Percentiles rank a stretch among this genome's conserved stretches.
These are phyloP conservation scores for Lagenidium sp. DNA, from an alignment of 352 stramenopile species.

Conservation along the genomic window DNA sequence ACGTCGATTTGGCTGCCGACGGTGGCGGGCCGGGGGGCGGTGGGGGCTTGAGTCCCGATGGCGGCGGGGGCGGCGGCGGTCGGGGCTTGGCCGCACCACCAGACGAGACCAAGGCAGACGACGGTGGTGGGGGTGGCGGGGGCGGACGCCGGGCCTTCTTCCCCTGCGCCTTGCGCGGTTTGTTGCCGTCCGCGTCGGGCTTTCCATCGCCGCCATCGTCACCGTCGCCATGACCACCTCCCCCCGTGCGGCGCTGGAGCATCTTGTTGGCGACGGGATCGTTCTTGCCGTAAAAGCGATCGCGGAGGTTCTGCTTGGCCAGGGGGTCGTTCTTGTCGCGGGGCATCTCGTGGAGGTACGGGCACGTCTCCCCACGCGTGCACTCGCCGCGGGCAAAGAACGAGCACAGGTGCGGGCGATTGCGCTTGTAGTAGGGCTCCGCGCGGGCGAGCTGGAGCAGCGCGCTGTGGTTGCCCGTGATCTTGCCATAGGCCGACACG, in stretches of 20 bases:
- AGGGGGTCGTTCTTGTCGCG: slow-evolving; percentile 89
- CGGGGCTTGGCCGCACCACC: slow-evolving; percentile 15
- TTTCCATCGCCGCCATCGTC: slow-evolving; percentile 17
- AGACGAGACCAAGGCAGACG: too few relatives aligned
- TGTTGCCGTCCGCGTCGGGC: slow-evolving; percentile 13
- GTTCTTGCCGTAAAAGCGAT: slow-evolving; percentile 92
- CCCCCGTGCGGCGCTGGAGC: slow-evolving; percentile 22
- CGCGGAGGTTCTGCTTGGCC: slow-evolving; percentile 94
- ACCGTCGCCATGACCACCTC: slow-evolving; percentile 5
- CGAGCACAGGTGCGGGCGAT: slow-evolving; percentile 89
- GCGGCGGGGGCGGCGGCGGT: slow-evolving; percentile 44
- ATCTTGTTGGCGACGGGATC: slow-evolving; percentile 92
- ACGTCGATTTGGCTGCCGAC: slow-evolving; percentile 3
- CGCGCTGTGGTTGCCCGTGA: slow-evolving; percentile 59
- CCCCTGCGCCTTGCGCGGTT: slow-evolving; percentile 1
- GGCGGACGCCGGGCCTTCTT: slow-evolving; percentile 13
- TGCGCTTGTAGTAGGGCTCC: slow-evolving; percentile 90
- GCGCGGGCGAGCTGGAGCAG: slow-evolving; percentile 78
- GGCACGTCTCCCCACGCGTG: slow-evolving; percentile 87
- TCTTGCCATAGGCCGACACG: slow-evolving; percentile 80
- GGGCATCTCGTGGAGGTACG: slow-evolving; percentile 94
- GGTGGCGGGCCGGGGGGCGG: slow-evolving; percentile 50
- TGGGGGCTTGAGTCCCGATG: slow-evolving; percentile 49
- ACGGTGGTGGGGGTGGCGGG: slow-evolving; percentile 20
- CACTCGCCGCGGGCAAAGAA: slow-evolving; percentile 95